Evolutionary conservation across 352 stramenopile species (phyloP), one percentile per base, ranked within the genome.

Genomic region (Phytophthora aleatoria): DNA sequence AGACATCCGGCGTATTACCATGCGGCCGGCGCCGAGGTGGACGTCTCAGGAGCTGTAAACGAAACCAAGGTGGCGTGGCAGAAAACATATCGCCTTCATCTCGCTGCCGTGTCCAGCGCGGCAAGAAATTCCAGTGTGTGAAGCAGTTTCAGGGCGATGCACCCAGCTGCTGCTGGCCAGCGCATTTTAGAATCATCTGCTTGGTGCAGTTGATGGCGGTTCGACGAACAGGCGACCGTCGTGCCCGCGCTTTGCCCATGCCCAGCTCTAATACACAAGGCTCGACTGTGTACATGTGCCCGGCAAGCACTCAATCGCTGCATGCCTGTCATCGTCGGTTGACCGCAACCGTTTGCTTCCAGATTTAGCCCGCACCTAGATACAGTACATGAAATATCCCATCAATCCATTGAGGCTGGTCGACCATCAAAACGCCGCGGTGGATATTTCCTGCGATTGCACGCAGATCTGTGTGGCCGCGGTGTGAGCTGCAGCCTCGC

Each of bases 151-250:
- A 38, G 15, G 7, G 27, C 13, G 16, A 39, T 13, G 42, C 43
- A 39, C 50, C 50, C 42, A 48, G 57, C 57, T 45, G 39, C 39
- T 11, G 15, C 39, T 11, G 15, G 8, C 56, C 12, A 11, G 16
- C 47, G 49, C 58, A 60, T 44, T 59, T 61, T 50, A 42, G 42
- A 55, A 61, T 42, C 59, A 52, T 56, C 51, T 67, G 50, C 26
- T 44, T 59, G 9, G 57, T 36, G 35, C 10, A 50, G 43, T 43
- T 64, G 42, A 42, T 57, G 50, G 60, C 43, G 47, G 59, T 67
- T 67, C 41, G 36, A 64, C 61, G 30, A 69, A n/a, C 8, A 24
- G 36, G 61, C 61, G 61, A 69, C 38, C 28, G 28, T 26, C 16
- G 39, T 33, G 49, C 38, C 13, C 30, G 39, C 28, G 5, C 47